Evolutionary conservation across 345 rosid species (phyloP).

Genomic region (Brassica napus): Da-Ae NC_063436.1:9691001-9691500

Average conservation of each 20-base stretch:
- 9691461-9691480: neutral
- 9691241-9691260: neutral
- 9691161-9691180: neutral
- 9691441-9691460: neutral
- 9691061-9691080: neutral
- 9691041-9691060: neutral
- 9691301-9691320: slow-evolving; percentile 50
- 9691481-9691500: neutral
- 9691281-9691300: neutral
- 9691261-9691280: neutral
- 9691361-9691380: slow-evolving; percentile 52
- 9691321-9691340: slow-evolving; percentile 46
- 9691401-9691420: neutral
- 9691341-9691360: slow-evolving; percentile 57
- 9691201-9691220: slow-evolving; percentile 1
- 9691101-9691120: neutral
- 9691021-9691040: neutral
- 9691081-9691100: neutral
- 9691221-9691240: neutral
- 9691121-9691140: no score
- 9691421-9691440: neutral
- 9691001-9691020: neutral
- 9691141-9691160: no score
- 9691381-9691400: neutral
- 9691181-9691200: neutral